phyloP scores from a whole-genome alignment of 2,329 filamentous ascomycete genomes.

The Neoscytalidium dimidiatum region DNA sequence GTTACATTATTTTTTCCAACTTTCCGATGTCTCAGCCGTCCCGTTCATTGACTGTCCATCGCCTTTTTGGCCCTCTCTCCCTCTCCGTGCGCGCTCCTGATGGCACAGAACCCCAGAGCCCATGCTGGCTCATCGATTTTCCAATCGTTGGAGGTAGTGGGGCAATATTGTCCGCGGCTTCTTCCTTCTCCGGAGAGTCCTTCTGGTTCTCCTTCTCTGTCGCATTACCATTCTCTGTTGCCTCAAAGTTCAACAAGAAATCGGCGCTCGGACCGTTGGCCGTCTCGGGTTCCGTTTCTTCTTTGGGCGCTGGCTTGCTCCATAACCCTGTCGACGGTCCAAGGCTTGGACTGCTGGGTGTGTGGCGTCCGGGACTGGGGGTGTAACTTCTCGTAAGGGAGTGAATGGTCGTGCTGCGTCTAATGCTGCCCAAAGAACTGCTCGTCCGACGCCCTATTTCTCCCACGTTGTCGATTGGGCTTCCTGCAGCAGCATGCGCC shows the following conservation, averaged over 20 bases:
- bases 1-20: background rate
- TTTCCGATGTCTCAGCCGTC: background rate
- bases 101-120: slow-evolving; percentile 47
- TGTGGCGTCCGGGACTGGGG: slow-evolving; percentile 25
- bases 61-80: slow-evolving; percentile 42
- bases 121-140: slow-evolving; percentile 31
- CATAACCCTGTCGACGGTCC: slow-evolving; percentile 38
- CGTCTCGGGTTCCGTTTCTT: slow-evolving; percentile 25
- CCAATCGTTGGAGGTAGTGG: slow-evolving; percentile 29
- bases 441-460: slow-evolving; percentile 35
- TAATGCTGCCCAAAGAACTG: slow-evolving; percentile 42
- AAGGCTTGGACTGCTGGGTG: slow-evolving; percentile 24
- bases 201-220: slow-evolving; percentile 30
- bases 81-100: slow-evolving; percentile 35
- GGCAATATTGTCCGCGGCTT: slow-evolving; percentile 33
- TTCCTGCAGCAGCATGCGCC: slow-evolving; percentile 28
- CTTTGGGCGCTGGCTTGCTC: slow-evolving; percentile 33
- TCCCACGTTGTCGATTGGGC: slow-evolving; percentile 32
- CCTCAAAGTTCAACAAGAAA: slow-evolving; percentile 35
- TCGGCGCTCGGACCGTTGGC: slow-evolving; percentile 32
- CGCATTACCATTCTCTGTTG: slow-evolving; percentile 23
- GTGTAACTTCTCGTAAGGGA: slow-evolving; percentile 27
- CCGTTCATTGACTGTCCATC: slow-evolving; percentile 41
- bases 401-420: slow-evolving; percentile 35
- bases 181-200: slow-evolving; percentile 29